Evolutionary conservation across 306 rosid species (phyloP).

Genomic region (Fragaria nilgerrensis): DNA sequence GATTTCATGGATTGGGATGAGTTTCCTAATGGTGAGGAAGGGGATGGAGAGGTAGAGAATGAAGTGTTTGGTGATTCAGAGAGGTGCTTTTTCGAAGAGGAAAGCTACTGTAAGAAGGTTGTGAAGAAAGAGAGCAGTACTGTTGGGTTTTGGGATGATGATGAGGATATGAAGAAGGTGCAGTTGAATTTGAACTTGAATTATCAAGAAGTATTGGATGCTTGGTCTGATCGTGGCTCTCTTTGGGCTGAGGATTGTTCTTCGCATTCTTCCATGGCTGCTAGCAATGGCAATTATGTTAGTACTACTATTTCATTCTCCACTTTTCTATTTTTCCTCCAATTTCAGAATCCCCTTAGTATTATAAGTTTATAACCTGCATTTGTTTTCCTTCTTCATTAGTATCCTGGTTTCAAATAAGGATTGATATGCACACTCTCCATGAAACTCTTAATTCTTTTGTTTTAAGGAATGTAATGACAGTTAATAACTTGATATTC

Average conservation of each 20-base stretch:
- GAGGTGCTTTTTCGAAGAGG: constrained; percentile 36
- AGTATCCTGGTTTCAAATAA: background rate
- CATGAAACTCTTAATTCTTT: background rate
- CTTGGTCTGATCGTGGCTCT: constrained; percentile 81
- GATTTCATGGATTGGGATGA: constrained; percentile 61
- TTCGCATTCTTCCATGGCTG: constrained; percentile 33
- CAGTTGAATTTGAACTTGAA: constrained; percentile 74
- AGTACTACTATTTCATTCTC: constrained; percentile 30
- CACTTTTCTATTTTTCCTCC: background rate
- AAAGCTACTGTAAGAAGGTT: constrained; percentile 11
- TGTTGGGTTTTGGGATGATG: constrained; percentile 44
- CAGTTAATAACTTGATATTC: background rate
- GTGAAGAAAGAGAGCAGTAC: constrained; percentile 40
- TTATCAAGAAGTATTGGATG: constrained; percentile 74
- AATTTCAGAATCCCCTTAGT: background rate
- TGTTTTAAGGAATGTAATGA: background rate
- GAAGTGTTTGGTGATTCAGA: constrained; percentile 11
- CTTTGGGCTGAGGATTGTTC: constrained; percentile 60
- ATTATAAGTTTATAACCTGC: background rate
- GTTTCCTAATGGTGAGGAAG: constrained; percentile 32
- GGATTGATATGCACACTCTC: background rate
- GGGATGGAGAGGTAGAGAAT: constrained; percentile 25
- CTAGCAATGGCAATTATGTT: constrained; percentile 48
- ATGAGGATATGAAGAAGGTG: constrained; percentile 36
- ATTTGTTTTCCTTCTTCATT: background rate